Evolutionary conservation across 306 rosid genomes (phyloP), one percentile per base, ranked within the genome.

Genomic region (Luffa aegyptiaca): DNA sequence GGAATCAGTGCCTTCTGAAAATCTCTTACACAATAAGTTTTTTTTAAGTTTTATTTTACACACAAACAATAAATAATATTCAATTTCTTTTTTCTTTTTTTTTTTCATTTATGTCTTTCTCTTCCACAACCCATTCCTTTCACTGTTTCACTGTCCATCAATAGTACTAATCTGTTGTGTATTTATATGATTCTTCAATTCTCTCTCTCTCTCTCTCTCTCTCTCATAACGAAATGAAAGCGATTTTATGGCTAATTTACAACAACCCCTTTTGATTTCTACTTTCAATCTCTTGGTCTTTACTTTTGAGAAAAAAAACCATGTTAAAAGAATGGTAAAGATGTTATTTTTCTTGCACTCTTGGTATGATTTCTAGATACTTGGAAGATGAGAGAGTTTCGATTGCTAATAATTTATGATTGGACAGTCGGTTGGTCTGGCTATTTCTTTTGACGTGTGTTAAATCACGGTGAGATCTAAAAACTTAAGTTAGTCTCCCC

Each of bases 1-100:
- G 83, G 86, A 88, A 72, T 88, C 89, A 88, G 91, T 82, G 91
- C 86, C 56, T 45, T 42, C 80, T 37, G 41, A 35, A 49, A 48
- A 21, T 72, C 20, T 71, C 77, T 46, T 46, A n/a, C 39, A 6
- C 26, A 1, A 5, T 52, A 52, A 52, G 17, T 10, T 11, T 52
- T 11, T 26, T 26, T 26, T 26, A 26, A 26, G 31, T 26, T 26
- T 26, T 26, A 26, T 26, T 17, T 56, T 57, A 57, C 21, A 17
- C 39, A 62, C 17, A 9, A 49, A 49, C 13, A 49, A 49, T 49
- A 26, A 26, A 26, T 26, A 26, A 26, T 26, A 26, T 26, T 26
- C 31, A 26, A 26, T 26, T 26, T 26, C 31, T 26, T 26, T 26
- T 26, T 52, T 3, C 0, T 4, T 12, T 53, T 16, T 16, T 17